Base-by-base conservation (phyloP, 768 basidiomycete genomes). In the Tubosaeta brunneosetosa region DNA sequence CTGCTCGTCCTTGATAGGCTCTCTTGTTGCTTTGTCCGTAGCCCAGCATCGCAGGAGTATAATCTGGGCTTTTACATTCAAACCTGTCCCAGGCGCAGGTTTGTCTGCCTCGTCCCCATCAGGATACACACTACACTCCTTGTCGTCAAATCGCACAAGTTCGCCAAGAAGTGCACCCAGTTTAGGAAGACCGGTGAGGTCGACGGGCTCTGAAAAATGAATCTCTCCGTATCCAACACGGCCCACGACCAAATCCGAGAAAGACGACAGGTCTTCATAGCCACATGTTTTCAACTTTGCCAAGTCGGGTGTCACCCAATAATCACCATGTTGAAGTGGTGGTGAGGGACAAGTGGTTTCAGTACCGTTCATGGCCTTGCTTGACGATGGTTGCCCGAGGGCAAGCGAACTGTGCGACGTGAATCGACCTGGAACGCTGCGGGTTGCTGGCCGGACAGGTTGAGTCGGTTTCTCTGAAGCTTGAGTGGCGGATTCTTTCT, bases 161-260 rank as follows among this genome's bases (percentile, higher is more conserved):
- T 85, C 83, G n/a, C 94, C 95, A 5, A 93, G 76, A 31, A 99
- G 81, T 36, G 86, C 84, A 7, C 84, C 81, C 36, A 98, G 78
- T 63, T 85, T 86, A 14, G 84, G 74, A 44, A 95, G 74, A 22
- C 86, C 85, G 25, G 94, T 97, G 52, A 99, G 80, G 65, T 98
- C 93, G 32, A 91, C 84, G 57, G 88, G 75, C 72, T 90, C 76
- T 68, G 80, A 74, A 85, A 95, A 80, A 67, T 80, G 73, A 56
- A 98, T 86, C 68, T 93, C 81, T 31, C 97, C 97, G 61, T 85
- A 95, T 33, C 94, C 93, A 50, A 85, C 80, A n/a, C 95, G 86
- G 9, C 94, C 93, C 41, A 97, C 92, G 19, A 86, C 77, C 60
- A 99, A 83, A 57, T 84, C 84, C 51, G 80, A 73, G 63, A 94